Conservation (phyloP, 768 basidiomycete species). For the Gautieria morchelliformis region DNA sequence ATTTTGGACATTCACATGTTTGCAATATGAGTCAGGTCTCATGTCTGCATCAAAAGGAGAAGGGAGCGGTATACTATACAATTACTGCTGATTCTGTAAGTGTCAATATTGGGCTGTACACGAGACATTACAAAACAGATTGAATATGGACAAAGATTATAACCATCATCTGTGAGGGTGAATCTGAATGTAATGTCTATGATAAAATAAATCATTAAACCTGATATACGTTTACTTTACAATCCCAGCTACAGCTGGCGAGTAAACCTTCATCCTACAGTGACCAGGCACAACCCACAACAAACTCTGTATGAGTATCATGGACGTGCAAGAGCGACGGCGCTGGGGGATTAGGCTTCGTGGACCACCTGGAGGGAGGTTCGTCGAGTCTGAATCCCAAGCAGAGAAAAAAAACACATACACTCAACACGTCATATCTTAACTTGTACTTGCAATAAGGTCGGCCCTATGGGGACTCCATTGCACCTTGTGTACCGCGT, state of each 20-base stretch:
- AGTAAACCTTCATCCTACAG: slow-evolving; percentile 79
- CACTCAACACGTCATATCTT: slow-evolving; percentile 95
- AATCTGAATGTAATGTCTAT: too few species aligned
- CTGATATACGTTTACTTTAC: slow-evolving; percentile 69
- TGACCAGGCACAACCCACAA: slow-evolving; percentile 88
- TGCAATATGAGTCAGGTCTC: too few species aligned
- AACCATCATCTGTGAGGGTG: too few species aligned
- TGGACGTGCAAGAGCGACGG: slow-evolving; percentile 55
- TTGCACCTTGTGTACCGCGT: slow-evolving; percentile 79
- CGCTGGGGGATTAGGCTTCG: slow-evolving; percentile 43
- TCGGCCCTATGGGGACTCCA: slow-evolving; percentile 46
- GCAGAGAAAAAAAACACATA: slow-evolving; percentile 32
- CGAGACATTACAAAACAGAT: too few species aligned
- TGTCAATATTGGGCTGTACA: too few species aligned
- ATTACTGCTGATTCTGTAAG: too few species aligned
- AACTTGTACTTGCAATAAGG: slow-evolving; percentile 46
- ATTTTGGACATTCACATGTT: too few species aligned
- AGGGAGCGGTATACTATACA: too few species aligned
- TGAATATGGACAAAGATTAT: too few species aligned
- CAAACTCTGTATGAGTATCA: slow-evolving; percentile 90
- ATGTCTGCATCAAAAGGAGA: too few species aligned
- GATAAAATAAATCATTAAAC: slow-evolving; percentile 19
- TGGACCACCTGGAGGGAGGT: slow-evolving; percentile 45
- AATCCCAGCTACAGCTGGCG: slow-evolving; percentile 91
- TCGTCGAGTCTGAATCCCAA: slow-evolving; percentile 9